Percentiles rank a stretch among this genome's conserved stretches.
Conservation (phyloP, 768 basidiomycete species). For the Lactifluus piperatus region DNA sequence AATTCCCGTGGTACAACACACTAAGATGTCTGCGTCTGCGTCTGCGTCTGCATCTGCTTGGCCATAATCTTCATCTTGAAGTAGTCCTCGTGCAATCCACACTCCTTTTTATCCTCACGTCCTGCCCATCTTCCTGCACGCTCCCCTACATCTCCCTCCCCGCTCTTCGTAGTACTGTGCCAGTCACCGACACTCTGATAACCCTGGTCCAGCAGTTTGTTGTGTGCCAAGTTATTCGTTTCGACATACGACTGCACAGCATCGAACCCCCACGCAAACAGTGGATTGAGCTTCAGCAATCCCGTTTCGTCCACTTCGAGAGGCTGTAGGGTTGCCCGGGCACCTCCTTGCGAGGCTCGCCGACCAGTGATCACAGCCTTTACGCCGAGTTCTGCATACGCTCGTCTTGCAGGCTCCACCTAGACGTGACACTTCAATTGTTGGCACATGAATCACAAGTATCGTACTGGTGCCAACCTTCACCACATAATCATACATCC, state of each 20-base stretch:
- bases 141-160: constrained; percentile 61
- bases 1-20: too few species aligned
- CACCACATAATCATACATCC: constrained; percentile 81
- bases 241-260: constrained; percentile 81
- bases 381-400: constrained; percentile 72
- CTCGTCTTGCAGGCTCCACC: constrained; percentile 90
- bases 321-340: constrained; percentile 71
- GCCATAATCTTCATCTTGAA: constrained; percentile 52
- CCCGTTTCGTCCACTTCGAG: constrained; percentile 89
- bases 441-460: not conserved
- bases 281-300: constrained; percentile 88
- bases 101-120: constrained; percentile 80
- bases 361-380: constrained; percentile 92
- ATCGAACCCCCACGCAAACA: constrained; percentile 80
- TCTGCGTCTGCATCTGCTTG: not conserved
- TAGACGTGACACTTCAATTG: constrained; percentile 24
- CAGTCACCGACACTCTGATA: constrained; percentile 97
- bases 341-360: constrained; percentile 88
- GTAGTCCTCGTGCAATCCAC: constrained; percentile 90
- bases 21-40: too few species aligned
- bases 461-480: constrained; percentile 47
- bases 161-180: constrained; percentile 84
- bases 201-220: constrained; percentile 80
- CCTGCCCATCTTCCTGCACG: constrained; percentile 90
- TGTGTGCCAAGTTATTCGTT: constrained; percentile 75